phyloP scores from a whole-genome alignment of 192 early-diverging fungal genomes.

The Coemansia sp. region DNA sequence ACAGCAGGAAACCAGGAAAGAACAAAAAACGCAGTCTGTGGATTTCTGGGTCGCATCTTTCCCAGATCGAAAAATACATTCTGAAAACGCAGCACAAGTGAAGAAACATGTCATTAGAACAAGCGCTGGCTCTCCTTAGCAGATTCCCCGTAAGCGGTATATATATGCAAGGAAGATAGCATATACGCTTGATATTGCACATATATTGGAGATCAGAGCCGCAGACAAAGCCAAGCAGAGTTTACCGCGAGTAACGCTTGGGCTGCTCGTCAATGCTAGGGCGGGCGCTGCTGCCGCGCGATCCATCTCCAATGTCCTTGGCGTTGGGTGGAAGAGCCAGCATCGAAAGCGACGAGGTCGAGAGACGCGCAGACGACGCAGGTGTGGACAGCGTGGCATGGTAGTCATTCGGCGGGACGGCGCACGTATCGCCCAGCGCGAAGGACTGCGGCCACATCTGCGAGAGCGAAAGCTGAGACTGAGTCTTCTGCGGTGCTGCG shows the following conservation, averaged over 20 bases:
- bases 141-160: background rate
- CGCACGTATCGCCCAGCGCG: constrained; percentile 9
- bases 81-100: background rate
- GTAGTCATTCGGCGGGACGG: constrained; percentile 11
- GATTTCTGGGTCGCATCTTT: background rate
- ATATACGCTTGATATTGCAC: too few species aligned
- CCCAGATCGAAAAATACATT: background rate
- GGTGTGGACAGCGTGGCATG: constrained; percentile 42
- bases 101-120: background rate
- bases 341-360: constrained; percentile 44
- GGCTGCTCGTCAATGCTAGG: constrained; percentile 17
- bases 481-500: constrained; percentile 27
- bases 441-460: constrained; percentile 38
- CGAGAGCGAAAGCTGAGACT: constrained; percentile 43
- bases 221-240: too few species aligned
- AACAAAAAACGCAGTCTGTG: background rate
- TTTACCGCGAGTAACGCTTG: constrained; percentile 11
- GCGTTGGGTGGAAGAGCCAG: constrained; percentile 21
- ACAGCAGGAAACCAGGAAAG: background rate
- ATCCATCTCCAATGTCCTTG: background rate
- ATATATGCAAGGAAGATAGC: too few species aligned
- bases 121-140: background rate
- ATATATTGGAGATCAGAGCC: too few species aligned
- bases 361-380: constrained; percentile 37
- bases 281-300: constrained; percentile 2